Conservation (phyloP, 179 eudicot genomes). For the Nepenthes alata region DNA sequence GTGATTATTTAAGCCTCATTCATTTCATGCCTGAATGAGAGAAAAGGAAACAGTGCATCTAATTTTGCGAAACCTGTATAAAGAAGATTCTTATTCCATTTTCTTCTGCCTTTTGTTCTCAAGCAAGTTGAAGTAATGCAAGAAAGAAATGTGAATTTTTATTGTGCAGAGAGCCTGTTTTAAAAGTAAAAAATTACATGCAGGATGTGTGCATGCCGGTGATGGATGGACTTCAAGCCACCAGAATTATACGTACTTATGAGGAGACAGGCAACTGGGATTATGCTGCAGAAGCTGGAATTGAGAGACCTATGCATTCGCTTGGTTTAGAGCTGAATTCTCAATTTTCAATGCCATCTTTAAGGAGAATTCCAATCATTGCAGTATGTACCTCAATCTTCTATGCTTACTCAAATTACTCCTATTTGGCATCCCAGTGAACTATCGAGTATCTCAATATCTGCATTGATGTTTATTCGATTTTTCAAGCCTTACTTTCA, state of each 20-base stretch:
- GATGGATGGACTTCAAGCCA: constrained; percentile 95
- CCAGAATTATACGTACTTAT: constrained; percentile 71
- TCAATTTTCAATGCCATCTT: constrained; percentile 12
- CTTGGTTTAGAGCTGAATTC: constrained; percentile 16
- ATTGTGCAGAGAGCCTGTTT: no score
- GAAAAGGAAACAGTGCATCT: no score
- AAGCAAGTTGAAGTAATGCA: no score
- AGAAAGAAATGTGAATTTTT: no score
- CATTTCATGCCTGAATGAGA: no score
- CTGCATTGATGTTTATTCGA: no score
- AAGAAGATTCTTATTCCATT: no score
- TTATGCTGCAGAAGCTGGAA: constrained; percentile 65
- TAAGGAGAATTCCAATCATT: constrained; percentile 50
- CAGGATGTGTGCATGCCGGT: constrained; percentile 97
- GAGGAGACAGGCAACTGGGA: constrained; percentile 87
- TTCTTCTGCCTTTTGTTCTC: no score
- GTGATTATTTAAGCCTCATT: no score
- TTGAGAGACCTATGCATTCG: constrained; percentile 28
- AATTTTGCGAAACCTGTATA: no score
- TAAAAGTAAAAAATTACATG: background rate
- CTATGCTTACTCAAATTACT: background rate
- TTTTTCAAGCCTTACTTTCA: no score
- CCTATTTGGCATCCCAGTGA: background rate
- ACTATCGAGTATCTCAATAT: no score
- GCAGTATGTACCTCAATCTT: constrained; percentile 44